Conservation (phyloP, 169 alveolate species). For the Eimeria nieschulzi region DNA sequence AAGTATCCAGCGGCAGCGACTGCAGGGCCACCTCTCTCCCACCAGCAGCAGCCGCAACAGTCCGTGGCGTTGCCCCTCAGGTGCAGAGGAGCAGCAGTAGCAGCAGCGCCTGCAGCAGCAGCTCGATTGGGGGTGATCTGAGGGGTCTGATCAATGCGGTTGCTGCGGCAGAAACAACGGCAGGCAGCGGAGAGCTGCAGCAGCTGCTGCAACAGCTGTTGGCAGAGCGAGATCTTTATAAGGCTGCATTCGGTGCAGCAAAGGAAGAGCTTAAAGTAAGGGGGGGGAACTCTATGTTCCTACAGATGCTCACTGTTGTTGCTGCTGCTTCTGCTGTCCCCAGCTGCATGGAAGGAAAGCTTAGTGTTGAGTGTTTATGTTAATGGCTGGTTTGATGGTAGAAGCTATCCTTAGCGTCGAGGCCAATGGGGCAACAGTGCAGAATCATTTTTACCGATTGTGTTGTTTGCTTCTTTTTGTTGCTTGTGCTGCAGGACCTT, state of each 20-base stretch:
- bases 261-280: constrained; percentile 63
- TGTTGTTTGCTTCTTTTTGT: not conserved
- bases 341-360: not conserved
- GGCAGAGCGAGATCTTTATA: constrained; percentile 70
- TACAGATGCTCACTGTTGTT: not conserved
- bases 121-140: constrained; percentile 59
- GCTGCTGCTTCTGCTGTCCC: not conserved
- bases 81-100: constrained; percentile 45
- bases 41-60: not conserved
- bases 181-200: constrained; percentile 53
- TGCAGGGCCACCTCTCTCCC: not conserved
- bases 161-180: constrained; percentile 34
- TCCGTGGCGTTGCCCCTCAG: constrained; percentile 37
- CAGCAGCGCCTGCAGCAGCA: constrained; percentile 70
- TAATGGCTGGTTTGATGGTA: not conserved
- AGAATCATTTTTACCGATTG: no score
- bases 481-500: constrained; percentile 28
- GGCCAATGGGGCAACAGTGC: no score
- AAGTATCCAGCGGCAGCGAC: no score
- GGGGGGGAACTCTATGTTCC: not conserved
- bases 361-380: not conserved
- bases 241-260: constrained; percentile 73
- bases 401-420: not conserved
- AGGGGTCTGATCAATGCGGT: constrained; percentile 60
- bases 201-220: constrained; percentile 61